These are phyloP conservation scores for Intubia oerlemansii DNA, from an alignment of 2,329 filamentous ascomycete species.

Conservation along the genomic window DNA sequence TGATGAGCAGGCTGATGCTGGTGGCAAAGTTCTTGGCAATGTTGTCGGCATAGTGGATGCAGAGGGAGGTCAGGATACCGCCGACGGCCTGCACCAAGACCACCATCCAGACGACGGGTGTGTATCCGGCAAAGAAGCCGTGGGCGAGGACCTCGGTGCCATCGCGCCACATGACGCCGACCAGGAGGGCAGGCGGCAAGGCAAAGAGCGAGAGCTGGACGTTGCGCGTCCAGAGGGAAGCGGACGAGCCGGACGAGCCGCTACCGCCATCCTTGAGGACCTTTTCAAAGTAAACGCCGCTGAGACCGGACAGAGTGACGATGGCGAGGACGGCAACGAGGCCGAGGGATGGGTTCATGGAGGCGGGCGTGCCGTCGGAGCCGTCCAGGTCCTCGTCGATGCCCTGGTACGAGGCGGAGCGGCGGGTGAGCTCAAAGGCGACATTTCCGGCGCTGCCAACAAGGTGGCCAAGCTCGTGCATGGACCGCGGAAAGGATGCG, in stretches of 20 bases:
- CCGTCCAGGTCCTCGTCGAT: slow-evolving; percentile 45
- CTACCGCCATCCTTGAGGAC: slow-evolving; percentile 86
- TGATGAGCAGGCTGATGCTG: slow-evolving; percentile 76
- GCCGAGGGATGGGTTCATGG: slow-evolving; percentile 62
- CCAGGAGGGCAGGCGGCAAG: slow-evolving; percentile 66
- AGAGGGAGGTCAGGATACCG: slow-evolving; percentile 64
- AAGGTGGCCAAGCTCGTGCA: slow-evolving; percentile 53
- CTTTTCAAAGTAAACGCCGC: slow-evolving; percentile 78
- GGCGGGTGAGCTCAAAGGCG: slow-evolving; percentile 28
- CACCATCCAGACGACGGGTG: slow-evolving; percentile 72
- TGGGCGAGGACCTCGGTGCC: slow-evolving; percentile 62
- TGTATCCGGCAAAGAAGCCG: slow-evolving; percentile 91
- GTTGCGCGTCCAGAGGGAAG: slow-evolving; percentile 83
- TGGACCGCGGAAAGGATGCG: slow-evolving; percentile 44
- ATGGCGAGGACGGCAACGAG: slow-evolving; percentile 58
- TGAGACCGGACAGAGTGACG: slow-evolving; percentile 62
- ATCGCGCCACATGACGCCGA: slow-evolving; percentile 74
- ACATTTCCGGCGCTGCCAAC: slow-evolving; percentile 28
- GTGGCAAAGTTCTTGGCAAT: slow-evolving; percentile 90
- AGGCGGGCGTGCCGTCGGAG: too few species aligned
- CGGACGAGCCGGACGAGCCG: slow-evolving; percentile 38
- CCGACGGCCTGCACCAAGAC: slow-evolving; percentile 67
- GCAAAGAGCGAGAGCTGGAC: slow-evolving; percentile 91
- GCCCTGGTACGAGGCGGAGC: slow-evolving; percentile 78
- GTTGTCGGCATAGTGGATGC: slow-evolving; percentile 68